Conservation (phyloP, 1,284 basidiomycete genomes). For the Serendipita sp. region DNA sequence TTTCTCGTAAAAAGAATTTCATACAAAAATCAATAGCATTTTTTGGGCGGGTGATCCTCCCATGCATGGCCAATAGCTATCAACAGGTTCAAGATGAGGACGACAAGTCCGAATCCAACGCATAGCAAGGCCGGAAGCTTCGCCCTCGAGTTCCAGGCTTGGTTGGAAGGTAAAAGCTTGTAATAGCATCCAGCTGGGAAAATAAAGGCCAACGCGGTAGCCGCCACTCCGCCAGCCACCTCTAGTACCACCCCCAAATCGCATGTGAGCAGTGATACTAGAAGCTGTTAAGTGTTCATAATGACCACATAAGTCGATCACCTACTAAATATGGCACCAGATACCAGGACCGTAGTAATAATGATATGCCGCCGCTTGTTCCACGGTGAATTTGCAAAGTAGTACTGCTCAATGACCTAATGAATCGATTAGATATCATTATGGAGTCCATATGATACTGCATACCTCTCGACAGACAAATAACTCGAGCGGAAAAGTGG, state of each 20-base stretch:
- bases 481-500: constrained; percentile 82
- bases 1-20: background rate
- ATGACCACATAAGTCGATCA: constrained; percentile 7
- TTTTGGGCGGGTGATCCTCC: constrained; percentile 16
- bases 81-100: constrained; percentile 66
- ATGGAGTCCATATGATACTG: constrained; percentile 13
- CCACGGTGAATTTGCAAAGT: constrained; percentile 76
- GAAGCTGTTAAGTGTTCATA: constrained; percentile 3
- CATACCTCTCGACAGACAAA: constrained; percentile 88
- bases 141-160: constrained; percentile 49
- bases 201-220: constrained; percentile 88
- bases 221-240: constrained; percentile 89
- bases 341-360: constrained; percentile 78
- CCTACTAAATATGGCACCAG: constrained; percentile 71
- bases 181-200: constrained; percentile 82
- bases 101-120: constrained; percentile 58
- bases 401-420: constrained; percentile 83
- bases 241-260: constrained; percentile 96
- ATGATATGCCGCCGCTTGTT: constrained; percentile 74
- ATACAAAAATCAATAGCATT: constrained; percentile 2
- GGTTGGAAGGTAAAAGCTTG: constrained; percentile 45
- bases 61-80: constrained; percentile 65
- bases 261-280: constrained; percentile 85
- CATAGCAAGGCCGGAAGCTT: constrained; percentile 68
- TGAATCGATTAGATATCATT: constrained; percentile 9